A percentile compares a stretch with the other conserved stretches of the same genome.
Evolutionary conservation across 73 alveolate genomes (phyloP).

Genomic region (Paramecium caudatum): DNA sequence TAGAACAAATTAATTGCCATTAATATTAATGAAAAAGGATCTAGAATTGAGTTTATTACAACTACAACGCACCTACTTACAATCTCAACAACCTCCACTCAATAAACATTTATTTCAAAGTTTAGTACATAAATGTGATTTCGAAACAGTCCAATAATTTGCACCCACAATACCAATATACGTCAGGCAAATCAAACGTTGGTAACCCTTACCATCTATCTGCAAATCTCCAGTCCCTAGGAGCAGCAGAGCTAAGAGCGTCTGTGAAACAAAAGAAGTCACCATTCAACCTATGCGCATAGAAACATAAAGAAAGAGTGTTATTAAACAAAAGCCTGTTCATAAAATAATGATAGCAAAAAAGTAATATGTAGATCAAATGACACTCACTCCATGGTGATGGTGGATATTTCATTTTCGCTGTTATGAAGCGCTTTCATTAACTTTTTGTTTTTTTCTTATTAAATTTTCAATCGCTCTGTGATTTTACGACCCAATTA

Average conservation of each 20-base stretch:
- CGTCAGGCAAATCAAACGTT: neutral
- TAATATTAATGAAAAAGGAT: neutral
- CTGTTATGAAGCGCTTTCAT: conserved; percentile 35
- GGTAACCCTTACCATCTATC: neutral
- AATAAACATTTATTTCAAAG: conserved; percentile 9
- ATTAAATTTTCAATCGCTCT: conserved; percentile 4
- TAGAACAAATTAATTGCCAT: no score
- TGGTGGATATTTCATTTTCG: conserved; percentile 58
- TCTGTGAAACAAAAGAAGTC: conserved; percentile 6
- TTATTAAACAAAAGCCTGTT: neutral
- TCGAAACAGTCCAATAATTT: neutral
- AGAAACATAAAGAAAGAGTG: conserved; percentile 16
- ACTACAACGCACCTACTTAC: neutral
- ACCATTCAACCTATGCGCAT: neutral
- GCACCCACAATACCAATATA: conserved; percentile 45
- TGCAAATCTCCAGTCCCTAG: neutral
- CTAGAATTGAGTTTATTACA: conserved; percentile 28
- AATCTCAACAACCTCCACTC: neutral
- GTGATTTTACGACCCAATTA: neutral
- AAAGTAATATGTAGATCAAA: conserved; percentile 57
- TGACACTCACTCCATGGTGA: conserved; percentile 73
- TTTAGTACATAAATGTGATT: conserved; percentile 5
- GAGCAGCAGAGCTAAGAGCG: neutral
- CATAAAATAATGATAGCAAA: neutral
- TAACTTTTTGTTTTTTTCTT: conserved; percentile 52